Base-by-base conservation (phyloP, 352 stramenopile genomes). In the Pythium folliculosum region DNA sequence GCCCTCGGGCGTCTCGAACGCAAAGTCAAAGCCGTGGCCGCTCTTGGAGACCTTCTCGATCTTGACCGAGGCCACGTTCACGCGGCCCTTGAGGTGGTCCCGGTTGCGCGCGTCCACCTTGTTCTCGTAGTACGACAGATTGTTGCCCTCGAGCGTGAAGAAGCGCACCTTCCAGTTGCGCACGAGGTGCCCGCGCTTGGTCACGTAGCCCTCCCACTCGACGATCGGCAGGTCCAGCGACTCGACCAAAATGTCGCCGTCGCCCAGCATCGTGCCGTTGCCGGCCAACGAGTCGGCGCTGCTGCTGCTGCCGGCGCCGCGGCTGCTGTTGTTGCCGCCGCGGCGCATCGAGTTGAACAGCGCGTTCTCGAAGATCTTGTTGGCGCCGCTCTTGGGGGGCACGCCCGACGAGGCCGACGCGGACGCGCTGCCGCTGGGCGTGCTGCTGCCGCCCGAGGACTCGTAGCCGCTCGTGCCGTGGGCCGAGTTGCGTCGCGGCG, bases 171-270 rank as follows among this genome's bases (percentile, higher is more conserved):
- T 96, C 88, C 88, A 96, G 71, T 96, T 95, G 52, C 87, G 82
- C 63, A 96, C 86, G 40, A 96, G 72, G 58, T 96, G 86, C 0
- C 88, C 87, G 38, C 87, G 78, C 72, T 96, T 96, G n/a, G 85
- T 93, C n/a, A 94, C 88, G 65, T 95, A 96, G 43, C 88, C 88
- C 73, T 96, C 88, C 88, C 88, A 96, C 66, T 96, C 88, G 32
- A 94, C 84, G 23, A 92, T 92, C 22, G 88, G 88, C 54, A 96
- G 71, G 61, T 96, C 88, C 12, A 96, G 72, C 62, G 83, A 92
- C 73, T 96, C 88, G 21, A 96, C 77, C 0, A 45, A 55, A 23
- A 88, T 76, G 52, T 94, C 59, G 48, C 19, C 84, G 13, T 88
- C 81, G 27, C 69, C 72, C 53, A 67, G 43, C 67, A 62, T 65